A percentile compares a stretch with the other conserved stretches of the same genome.
Conservation (phyloP, 83 land plant genomes). For the Diphasiastrum complanatum region DNA sequence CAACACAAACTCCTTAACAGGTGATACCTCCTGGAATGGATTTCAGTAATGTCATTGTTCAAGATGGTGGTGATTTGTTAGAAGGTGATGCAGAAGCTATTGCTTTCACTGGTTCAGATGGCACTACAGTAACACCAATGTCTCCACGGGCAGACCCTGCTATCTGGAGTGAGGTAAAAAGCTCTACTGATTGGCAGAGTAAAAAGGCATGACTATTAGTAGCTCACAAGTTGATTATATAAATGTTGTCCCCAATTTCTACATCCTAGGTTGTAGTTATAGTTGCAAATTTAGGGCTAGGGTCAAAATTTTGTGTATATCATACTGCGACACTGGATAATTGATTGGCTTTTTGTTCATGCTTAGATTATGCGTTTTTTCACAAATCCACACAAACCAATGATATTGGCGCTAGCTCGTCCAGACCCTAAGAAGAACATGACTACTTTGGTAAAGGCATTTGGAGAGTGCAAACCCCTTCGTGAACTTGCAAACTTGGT, state of each 20-base stretch:
- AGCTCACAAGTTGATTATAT: too few relatives aligned
- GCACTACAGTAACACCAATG: slow-evolving; percentile 22
- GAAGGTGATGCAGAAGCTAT: slow-evolving; percentile 25
- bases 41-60: slow-evolving; percentile 54
- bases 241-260: too few relatives aligned
- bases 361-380: slow-evolving; percentile 58
- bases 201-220: too few relatives aligned
- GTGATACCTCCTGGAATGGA: slow-evolving; percentile 44
- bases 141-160: slow-evolving; percentile 48
- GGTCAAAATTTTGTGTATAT: not conserved
- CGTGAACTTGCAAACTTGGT: slow-evolving; percentile 67
- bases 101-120: slow-evolving; percentile 5
- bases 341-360: not conserved
- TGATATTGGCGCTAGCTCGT: slow-evolving; percentile 67
- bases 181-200: too few relatives aligned
- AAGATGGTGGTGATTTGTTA: slow-evolving; percentile 32
- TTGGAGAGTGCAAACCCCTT: slow-evolving; percentile 52
- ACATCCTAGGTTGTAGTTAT: too few relatives aligned
- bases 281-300: not conserved
- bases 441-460: slow-evolving; percentile 60
- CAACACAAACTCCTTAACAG: too few relatives aligned
- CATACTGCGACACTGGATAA: not conserved
- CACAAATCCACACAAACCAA: slow-evolving; percentile 63
- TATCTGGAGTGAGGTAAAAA: slow-evolving; percentile 75
- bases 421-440: slow-evolving; percentile 83